Base-by-base conservation (phyloP, 176 grass and related monocot species). In the Thinopyrum elongatum region DNA sequence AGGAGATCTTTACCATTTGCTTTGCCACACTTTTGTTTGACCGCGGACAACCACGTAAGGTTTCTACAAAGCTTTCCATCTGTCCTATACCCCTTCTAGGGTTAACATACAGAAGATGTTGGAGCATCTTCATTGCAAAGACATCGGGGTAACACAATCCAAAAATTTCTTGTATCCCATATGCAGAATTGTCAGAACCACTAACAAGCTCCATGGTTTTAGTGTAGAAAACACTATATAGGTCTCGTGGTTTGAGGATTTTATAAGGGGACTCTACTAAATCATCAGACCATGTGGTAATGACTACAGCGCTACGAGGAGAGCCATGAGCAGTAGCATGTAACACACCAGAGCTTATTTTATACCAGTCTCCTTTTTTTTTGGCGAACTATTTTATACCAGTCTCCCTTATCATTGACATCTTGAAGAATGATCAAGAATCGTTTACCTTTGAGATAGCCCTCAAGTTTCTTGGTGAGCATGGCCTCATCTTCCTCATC, bases 51-150 rank as follows among this genome's bases (percentile, higher is more conserved):
- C 68, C 2, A 1, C 1, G 3, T 12, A 83, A 34, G 8, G 0
- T 6, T 0, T n/a, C 0, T 1, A 0, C 0, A 2, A 15, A 44
- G 25, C 3, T 31, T 0, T 1, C 0, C 7, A 64, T 3, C 44
- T 66, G 0, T 0, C 0, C 0, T 0, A 0, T 2, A 2, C 42
- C 14, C 15, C 21, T 67, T 28, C 11, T 4, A 14, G 84, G 84
- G 3, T 80, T 70, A 12, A 13, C n/a, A n/a, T n/a, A n/a, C n/a
- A n/a, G n/a, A n/a, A n/a, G n/a, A n/a, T n/a, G n/a, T n/a, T n/a
- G n/a, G n/a, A n/a, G n/a, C n/a, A n/a, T n/a, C n/a, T n/a, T n/a
- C n/a, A n/a, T n/a, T n/a, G n/a, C n/a, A n/a, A n/a, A n/a, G n/a
- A n/a, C n/a, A n/a, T n/a, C n/a, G n/a, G n/a, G n/a, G n/a, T n/a